Conservation (phyloP, 1,139 yeast genomes). For the Suhomyces anneliseae region DNA sequence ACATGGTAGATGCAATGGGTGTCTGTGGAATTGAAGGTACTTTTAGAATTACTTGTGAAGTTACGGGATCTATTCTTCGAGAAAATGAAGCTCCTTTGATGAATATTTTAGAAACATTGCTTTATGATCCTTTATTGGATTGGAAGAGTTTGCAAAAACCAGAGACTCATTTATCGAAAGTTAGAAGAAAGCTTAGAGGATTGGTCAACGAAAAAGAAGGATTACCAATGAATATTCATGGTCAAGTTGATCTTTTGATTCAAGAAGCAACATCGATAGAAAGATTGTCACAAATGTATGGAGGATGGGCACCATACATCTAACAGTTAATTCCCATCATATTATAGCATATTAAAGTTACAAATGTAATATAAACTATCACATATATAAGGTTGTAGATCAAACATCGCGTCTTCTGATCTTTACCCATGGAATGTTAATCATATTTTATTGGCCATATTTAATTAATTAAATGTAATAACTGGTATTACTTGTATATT, state of each 20-base stretch:
- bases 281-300: constrained; percentile 80
- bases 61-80: constrained; percentile 71
- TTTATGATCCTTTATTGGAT: constrained; percentile 88
- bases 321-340: constrained; percentile 11
- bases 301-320: constrained; percentile 86
- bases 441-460: no score
- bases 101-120: constrained; percentile 88
- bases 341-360: not conserved
- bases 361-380: not conserved
- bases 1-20: constrained; percentile 90
- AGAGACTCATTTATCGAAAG: constrained; percentile 68
- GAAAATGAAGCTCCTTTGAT: constrained; percentile 83
- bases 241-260: constrained; percentile 87
- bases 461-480: no score
- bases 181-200: constrained; percentile 83
- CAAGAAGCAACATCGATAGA: constrained; percentile 78
- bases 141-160: constrained; percentile 57
- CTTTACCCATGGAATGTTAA: no score
- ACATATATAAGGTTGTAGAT: no score
- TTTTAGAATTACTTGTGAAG: constrained; percentile 83
- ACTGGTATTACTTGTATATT: no score
- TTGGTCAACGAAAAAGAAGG: constrained; percentile 75
- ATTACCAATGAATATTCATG: constrained; percentile 83
- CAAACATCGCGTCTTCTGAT: no score
- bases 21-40: constrained; percentile 88